A percentile compares a stretch with the other conserved stretches of the same genome.
Evolutionary conservation across 176 grass and related monocot genomes (phyloP).

Genomic region (Aegilops umbellulata): DNA sequence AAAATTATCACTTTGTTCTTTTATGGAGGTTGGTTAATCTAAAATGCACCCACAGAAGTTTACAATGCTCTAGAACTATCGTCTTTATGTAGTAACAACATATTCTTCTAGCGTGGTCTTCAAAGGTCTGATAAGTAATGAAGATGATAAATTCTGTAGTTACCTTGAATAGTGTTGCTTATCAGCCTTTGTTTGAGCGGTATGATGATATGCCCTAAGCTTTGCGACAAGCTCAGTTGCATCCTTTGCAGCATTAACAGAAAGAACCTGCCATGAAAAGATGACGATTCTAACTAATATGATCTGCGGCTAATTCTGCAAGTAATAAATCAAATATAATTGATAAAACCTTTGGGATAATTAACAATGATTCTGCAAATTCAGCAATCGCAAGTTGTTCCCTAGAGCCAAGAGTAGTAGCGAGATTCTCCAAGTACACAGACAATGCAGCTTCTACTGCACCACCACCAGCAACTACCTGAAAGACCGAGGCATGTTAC

Average conservation of each 20-base stretch:
- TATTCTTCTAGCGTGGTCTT: too few relatives aligned
- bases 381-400: slow-evolving; percentile 92
- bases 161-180: slow-evolving; percentile 92
- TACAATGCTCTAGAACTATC: neutral
- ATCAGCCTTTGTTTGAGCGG: slow-evolving; percentile 84
- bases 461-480: slow-evolving; percentile 95
- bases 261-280: slow-evolving; percentile 48
- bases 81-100: neutral
- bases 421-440: slow-evolving; percentile 90
- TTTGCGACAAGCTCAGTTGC: slow-evolving; percentile 87
- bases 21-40: neutral
- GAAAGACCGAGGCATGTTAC: slow-evolving; percentile 7
- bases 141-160: neutral
- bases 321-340: neutral
- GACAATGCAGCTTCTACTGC: slow-evolving; percentile 85
- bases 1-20: neutral
- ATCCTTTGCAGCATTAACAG: slow-evolving; percentile 95
- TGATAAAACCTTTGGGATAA: slow-evolving; percentile 81
- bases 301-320: neutral
- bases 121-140: neutral
- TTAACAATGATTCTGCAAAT: slow-evolving; percentile 86
- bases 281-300: slow-evolving; percentile 22
- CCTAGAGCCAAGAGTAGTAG: slow-evolving; percentile 87
- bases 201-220: slow-evolving; percentile 89
- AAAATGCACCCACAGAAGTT: neutral